Conservation (phyloP, 208 protist genomes). For the Hexamita inflata region DNA sequence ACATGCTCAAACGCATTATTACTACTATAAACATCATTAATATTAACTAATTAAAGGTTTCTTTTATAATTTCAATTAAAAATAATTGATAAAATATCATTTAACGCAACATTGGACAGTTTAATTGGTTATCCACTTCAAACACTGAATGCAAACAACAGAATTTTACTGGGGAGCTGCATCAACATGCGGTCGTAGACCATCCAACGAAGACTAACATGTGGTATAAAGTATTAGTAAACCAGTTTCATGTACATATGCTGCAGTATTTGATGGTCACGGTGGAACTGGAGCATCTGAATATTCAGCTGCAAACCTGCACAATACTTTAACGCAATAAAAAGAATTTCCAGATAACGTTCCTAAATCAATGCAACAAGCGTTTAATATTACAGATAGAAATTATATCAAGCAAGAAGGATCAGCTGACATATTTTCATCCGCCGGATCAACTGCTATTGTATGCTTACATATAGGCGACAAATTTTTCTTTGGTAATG, state of each 20-base stretch:
- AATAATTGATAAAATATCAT: too few relatives aligned
- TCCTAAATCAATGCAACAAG: background rate
- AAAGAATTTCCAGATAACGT: conserved; percentile 1
- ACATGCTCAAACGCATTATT: too few relatives aligned
- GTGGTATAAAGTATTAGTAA: background rate
- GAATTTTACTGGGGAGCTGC: background rate
- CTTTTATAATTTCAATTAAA: too few relatives aligned
- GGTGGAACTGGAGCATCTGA: background rate
- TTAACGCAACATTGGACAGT: too few relatives aligned
- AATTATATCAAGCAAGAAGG: conserved; percentile 4
- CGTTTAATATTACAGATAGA: conserved; percentile 7
- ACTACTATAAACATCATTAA: too few relatives aligned
- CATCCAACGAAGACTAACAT: conserved; percentile 18
- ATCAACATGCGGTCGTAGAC: background rate
- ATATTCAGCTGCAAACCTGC: background rate
- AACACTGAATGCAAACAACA: too few relatives aligned
- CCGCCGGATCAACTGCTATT: conserved; percentile 4
- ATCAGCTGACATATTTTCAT: conserved; percentile 11
- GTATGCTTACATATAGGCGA: background rate
- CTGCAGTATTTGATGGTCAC: conserved; percentile 19
- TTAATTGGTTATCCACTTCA: too few relatives aligned
- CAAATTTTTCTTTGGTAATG: conserved; percentile 10
- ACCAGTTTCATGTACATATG: background rate
- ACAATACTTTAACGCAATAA: background rate
- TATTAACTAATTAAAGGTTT: too few relatives aligned